These are phyloP conservation scores for Achaetomium macrosporum DNA, from an alignment of 2,329 filamentous ascomycete species.

Conservation along the genomic window DNA sequence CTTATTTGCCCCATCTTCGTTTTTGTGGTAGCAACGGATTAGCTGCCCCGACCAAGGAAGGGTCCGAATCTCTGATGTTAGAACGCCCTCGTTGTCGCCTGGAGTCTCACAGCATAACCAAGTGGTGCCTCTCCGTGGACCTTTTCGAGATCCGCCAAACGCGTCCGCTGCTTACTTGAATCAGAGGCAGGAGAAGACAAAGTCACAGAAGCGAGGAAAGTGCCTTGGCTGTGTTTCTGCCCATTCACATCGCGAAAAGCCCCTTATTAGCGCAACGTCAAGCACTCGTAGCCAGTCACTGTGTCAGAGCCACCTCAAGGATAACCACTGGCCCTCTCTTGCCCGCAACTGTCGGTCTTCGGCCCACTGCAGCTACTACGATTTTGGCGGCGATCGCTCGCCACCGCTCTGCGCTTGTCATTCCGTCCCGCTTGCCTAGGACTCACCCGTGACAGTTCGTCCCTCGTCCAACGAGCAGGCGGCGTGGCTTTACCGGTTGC, in stretches of 20 bases:
- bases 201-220: conserved; percentile 15
- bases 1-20: not conserved
- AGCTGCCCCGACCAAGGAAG: not conserved
- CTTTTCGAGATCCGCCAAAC: conserved; percentile 8
- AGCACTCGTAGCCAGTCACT: conserved; percentile 33
- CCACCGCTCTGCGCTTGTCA: conserved; percentile 19
- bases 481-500: conserved; percentile 14
- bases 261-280: conserved; percentile 30
- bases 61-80: not conserved
- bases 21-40: conserved; percentile 4
- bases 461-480: conserved; percentile 8
- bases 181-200: conserved; percentile 10
- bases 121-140: conserved; percentile 9
- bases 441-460: conserved; percentile 12
- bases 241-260: conserved; percentile 30
- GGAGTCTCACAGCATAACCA: conserved; percentile 7
- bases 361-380: conserved; percentile 21
- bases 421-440: conserved; percentile 20
- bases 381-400: conserved; percentile 26
- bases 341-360: conserved; percentile 31
- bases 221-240: conserved; percentile 28
- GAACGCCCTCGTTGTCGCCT: conserved; percentile 2
- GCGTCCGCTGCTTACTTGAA: conserved; percentile 1
- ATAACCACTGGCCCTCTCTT: conserved; percentile 36
- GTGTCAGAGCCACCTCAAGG: conserved; percentile 30